Percentiles rank a stretch among this genome's conserved stretches.
Evolutionary conservation across 345 rosid species (phyloP).

Genomic region (Populus deltoides): DNA sequence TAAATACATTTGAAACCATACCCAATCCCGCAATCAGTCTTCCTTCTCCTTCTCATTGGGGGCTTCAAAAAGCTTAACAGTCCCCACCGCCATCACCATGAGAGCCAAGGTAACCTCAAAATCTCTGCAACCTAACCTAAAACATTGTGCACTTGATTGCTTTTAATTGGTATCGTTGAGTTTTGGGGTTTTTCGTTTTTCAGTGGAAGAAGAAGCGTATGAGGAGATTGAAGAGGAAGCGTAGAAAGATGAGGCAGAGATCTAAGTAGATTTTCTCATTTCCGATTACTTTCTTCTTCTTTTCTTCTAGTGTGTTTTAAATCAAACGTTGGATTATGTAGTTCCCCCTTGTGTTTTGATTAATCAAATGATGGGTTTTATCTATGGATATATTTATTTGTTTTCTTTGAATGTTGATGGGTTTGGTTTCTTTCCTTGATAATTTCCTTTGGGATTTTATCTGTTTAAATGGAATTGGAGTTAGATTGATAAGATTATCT

Average conservation of each 20-base stretch:
- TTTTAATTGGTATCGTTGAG: neutral
- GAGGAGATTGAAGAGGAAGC: conserved; percentile 54
- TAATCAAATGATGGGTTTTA: neutral
- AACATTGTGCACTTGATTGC: neutral
- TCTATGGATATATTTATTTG: neutral
- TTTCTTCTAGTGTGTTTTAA: neutral
- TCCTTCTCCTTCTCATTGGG: too few relatives aligned
- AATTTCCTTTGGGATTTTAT: neutral
- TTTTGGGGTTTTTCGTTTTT: neutral
- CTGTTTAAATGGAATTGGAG: too few relatives aligned
- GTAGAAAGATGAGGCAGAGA: conserved; percentile 50
- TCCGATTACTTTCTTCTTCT: neutral
- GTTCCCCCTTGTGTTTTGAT: neutral
- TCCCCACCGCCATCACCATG: conserved; percentile 8
- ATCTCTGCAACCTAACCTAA: neutral
- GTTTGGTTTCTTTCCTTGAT: neutral
- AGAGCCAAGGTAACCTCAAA: conserved; percentile 24
- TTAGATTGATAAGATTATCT: too few relatives aligned
- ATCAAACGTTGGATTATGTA: neutral
- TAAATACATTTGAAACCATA: too few relatives aligned
- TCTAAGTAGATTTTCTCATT: conserved; percentile 31
- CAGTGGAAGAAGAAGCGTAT: conserved; percentile 54
- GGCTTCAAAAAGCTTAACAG: too few relatives aligned
- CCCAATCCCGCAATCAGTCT: too few relatives aligned
- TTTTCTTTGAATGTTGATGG: neutral